phyloP scores from a whole-genome alignment of 106 monocot species.

The Apostasia ramifera region DNA sequence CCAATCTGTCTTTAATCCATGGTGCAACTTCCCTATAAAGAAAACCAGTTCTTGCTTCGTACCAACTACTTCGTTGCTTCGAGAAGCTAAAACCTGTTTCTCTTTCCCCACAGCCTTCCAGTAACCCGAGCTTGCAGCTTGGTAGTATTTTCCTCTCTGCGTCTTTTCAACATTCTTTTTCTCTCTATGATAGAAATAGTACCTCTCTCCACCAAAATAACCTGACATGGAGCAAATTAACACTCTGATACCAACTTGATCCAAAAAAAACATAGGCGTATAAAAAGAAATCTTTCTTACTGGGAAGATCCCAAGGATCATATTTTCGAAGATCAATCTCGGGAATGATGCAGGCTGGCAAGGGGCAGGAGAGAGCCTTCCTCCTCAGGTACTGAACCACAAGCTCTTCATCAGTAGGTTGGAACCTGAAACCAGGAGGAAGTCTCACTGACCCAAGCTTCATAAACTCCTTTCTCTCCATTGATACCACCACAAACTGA shows the following conservation, averaged over 20 bases:
- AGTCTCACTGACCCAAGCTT: constrained; percentile 7
- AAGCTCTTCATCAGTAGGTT: constrained; percentile 26
- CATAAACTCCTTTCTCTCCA: constrained; percentile 13
- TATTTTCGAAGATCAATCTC: constrained; percentile 16
- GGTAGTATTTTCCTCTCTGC: background rate
- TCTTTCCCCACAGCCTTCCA: constrained; percentile 5
- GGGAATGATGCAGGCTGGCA: constrained; percentile 22
- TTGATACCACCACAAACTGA: background rate
- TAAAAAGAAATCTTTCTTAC: constrained; percentile 3
- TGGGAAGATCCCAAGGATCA: constrained; percentile 22
- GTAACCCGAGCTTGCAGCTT: background rate
- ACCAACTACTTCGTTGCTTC: background rate
- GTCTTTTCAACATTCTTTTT: background rate
- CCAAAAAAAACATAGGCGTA: background rate
- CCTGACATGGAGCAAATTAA: background rate
- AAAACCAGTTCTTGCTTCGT: constrained; percentile 1
- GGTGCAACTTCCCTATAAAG: background rate
- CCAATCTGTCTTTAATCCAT: constrained; percentile 1
- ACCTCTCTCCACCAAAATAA: constrained; percentile 4
- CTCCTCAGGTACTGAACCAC: constrained; percentile 23
- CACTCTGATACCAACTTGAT: background rate
- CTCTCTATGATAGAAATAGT: constrained; percentile 7
- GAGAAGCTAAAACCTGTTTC: background rate
- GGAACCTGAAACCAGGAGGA: constrained; percentile 26
- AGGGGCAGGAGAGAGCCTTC: constrained; percentile 17